These are phyloP conservation scores for Micractinium sp. DNA, from an alignment of 139 green algal genomes.

Conservation along the genomic window DNA sequence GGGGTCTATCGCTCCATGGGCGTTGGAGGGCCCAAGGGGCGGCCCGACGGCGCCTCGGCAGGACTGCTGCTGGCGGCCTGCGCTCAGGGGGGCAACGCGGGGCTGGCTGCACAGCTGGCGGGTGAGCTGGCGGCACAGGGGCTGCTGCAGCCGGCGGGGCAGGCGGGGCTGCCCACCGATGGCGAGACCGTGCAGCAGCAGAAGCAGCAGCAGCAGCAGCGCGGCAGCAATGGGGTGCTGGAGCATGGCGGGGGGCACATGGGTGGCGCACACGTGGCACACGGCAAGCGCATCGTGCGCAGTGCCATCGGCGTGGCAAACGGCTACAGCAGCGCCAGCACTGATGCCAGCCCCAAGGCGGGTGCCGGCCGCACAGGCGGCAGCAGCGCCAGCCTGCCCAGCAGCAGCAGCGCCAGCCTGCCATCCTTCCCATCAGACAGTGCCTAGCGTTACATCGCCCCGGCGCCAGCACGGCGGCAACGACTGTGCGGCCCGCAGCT, in stretches of 20 bases:
- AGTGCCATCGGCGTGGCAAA: background rate
- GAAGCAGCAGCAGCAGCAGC: background rate
- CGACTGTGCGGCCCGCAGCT: too few species aligned
- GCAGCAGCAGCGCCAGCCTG: background rate
- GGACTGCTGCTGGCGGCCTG: conserved; percentile 11
- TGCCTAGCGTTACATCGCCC: too few species aligned
- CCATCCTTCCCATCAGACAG: too few species aligned
- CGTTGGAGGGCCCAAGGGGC: background rate
- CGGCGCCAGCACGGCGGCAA: too few species aligned
- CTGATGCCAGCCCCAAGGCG: background rate
- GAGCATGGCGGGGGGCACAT: background rate
- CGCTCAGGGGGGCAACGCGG: background rate
- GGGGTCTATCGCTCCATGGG: background rate
- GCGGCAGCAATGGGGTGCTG: too few species aligned
- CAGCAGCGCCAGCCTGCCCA: background rate
- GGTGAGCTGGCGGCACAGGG: background rate
- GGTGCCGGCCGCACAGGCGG: background rate
- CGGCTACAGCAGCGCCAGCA: background rate
- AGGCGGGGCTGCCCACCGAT: background rate
- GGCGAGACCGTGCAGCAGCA: background rate
- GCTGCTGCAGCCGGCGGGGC: background rate
- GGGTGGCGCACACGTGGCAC: background rate
- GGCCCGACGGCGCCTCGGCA: background rate
- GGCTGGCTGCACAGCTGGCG: conserved; percentile 1
- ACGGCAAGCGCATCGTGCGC: background rate